Percentiles rank a stretch among this genome's conserved stretches.
phyloP scores from a whole-genome alignment of 2,329 filamentous ascomycete species.

The Aspergillus intermedius region DNA sequence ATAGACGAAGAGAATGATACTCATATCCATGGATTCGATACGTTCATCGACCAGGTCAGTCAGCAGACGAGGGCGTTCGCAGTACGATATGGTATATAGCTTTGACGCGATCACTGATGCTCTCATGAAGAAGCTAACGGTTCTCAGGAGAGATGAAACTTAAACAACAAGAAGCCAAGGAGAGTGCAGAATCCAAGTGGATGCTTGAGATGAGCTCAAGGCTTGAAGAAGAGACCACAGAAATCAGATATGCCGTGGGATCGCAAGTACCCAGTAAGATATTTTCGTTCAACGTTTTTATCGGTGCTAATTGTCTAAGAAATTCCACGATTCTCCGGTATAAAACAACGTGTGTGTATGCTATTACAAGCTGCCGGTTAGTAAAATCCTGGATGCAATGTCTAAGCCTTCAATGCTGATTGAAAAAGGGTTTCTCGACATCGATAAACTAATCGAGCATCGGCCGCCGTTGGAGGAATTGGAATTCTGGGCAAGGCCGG shows the following conservation, averaged over 20 bases:
- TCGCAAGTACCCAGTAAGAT: not conserved
- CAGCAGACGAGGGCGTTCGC: slow-evolving; percentile 25
- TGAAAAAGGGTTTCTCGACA: slow-evolving; percentile 27
- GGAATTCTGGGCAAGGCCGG: slow-evolving; percentile 19
- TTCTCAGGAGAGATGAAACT: slow-evolving; percentile 1
- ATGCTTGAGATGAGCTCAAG: not conserved
- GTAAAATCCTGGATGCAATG: slow-evolving; percentile 1
- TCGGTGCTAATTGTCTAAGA: not conserved
- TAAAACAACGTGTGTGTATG: slow-evolving; percentile 20
- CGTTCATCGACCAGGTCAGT: slow-evolving; percentile 34
- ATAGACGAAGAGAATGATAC: slow-evolving; percentile 18
- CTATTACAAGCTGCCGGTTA: slow-evolving; percentile 24
- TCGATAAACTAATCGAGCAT: slow-evolving; percentile 36
- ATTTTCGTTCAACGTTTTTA: not conserved
- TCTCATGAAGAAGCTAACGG: not conserved
- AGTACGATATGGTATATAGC: slow-evolving; percentile 12
- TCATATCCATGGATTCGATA: slow-evolving; percentile 33
- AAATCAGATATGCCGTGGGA: not conserved
- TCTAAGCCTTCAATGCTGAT: not conserved
- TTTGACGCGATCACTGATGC: not conserved
- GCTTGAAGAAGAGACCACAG: not conserved
- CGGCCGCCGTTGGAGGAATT: slow-evolving; percentile 16
- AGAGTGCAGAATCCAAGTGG: not conserved
- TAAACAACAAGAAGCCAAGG: not conserved
- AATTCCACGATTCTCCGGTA: not conserved